Evolutionary conservation across 169 alveolate genomes (phyloP).

Genomic region (Plasmodium fragile): DNA sequence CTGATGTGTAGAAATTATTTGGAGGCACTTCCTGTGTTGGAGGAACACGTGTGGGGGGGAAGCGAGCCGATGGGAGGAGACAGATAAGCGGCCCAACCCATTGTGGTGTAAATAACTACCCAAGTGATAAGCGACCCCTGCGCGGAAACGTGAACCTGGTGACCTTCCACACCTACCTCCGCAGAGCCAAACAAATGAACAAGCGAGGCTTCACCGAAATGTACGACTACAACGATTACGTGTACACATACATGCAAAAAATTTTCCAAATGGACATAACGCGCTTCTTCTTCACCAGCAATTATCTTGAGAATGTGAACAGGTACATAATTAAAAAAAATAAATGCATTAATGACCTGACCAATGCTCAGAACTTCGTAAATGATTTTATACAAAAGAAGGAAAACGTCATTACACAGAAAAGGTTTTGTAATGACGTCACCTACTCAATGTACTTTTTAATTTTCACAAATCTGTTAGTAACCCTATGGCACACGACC

Average conservation of each 20-base stretch:
- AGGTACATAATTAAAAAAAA: slow-evolving; percentile 22
- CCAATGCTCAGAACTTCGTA: slow-evolving; percentile 22
- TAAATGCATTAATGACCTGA: slow-evolving; percentile 18
- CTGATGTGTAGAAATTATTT: slow-evolving; percentile 21
- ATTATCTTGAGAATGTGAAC: slow-evolving; percentile 37
- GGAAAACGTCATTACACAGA: slow-evolving; percentile 25
- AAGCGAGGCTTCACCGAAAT: slow-evolving; percentile 43
- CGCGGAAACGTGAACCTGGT: neutral
- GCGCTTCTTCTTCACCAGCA: slow-evolving; percentile 23
- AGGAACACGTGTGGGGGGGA: neutral
- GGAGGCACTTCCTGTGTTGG: slow-evolving; percentile 6
- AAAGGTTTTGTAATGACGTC: slow-evolving; percentile 21
- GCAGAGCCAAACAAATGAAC: slow-evolving; percentile 16
- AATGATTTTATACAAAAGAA: slow-evolving; percentile 36
- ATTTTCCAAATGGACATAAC: slow-evolving; percentile 17
- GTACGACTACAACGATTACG: slow-evolving; percentile 52
- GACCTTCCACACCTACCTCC: slow-evolving; percentile 24
- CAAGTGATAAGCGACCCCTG: neutral
- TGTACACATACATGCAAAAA: neutral
- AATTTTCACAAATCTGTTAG: slow-evolving; percentile 22
- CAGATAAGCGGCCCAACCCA: neutral
- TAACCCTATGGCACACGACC: slow-evolving; percentile 2
- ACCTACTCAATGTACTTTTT: slow-evolving; percentile 40
- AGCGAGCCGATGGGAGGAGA: neutral
- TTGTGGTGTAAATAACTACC: neutral